Conservation (phyloP, 2,329 filamentous ascomycete genomes). For the Leptographium flavum region DNA sequence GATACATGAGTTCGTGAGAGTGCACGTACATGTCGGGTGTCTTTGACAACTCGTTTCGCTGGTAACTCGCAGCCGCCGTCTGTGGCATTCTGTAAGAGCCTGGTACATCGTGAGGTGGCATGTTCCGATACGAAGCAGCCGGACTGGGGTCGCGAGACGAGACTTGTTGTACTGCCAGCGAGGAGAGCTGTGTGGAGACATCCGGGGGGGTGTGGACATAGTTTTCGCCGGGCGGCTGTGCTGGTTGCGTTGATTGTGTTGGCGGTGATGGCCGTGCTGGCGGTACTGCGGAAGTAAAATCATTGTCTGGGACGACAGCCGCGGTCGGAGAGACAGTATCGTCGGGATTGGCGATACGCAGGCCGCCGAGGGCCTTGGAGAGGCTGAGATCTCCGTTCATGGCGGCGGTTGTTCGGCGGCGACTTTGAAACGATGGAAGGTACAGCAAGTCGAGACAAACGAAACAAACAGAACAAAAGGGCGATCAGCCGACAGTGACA, state of each 20-base stretch:
- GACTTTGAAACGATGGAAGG: not conserved
- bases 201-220: constrained; percentile 1
- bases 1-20: constrained; percentile 10
- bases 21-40: constrained; percentile 6
- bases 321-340: constrained; percentile 23
- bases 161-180: constrained; percentile 1
- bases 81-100: constrained; percentile 11
- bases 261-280: too few relatives aligned
- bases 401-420: constrained; percentile 2
- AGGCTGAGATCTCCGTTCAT: constrained; percentile 93
- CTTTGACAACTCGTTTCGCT: constrained; percentile 6
- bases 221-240: constrained; percentile 1
- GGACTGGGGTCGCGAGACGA: constrained; percentile 9
- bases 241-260: not conserved
- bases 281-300: too few relatives aligned
- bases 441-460: not conserved
- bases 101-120: too few relatives aligned
- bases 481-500: constrained; percentile 3
- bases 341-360: constrained; percentile 95
- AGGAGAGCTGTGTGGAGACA: not conserved
- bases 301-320: not conserved
- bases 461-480: constrained; percentile 2
- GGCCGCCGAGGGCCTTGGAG: constrained; percentile 78
- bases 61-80: not conserved
- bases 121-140: not conserved